These are phyloP conservation scores for Clausena lansium DNA, from an alignment of 345 rosid genomes.

Conservation along the genomic window DNA sequence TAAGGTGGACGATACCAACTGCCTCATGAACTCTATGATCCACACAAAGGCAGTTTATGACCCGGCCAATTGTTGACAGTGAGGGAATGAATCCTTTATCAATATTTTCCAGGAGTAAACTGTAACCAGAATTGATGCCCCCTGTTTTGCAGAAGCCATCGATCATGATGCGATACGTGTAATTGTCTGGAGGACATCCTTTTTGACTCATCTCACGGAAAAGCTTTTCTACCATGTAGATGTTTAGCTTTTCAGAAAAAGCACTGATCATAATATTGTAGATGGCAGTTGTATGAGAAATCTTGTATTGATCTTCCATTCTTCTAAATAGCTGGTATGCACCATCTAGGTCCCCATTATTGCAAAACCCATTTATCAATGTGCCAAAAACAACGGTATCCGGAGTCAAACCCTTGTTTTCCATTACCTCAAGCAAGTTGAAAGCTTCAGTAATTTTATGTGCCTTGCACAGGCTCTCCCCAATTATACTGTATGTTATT, in stretches of 20 bases:
- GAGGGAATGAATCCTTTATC: conserved; percentile 70
- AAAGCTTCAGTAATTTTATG: conserved; percentile 59
- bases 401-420: conserved; percentile 48
- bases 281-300: conserved; percentile 54
- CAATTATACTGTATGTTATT: conserved; percentile 70
- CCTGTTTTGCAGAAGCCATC: conserved; percentile 86
- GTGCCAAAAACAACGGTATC: conserved; percentile 69
- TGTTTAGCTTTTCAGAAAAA: conserved; percentile 61
- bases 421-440: conserved; percentile 58
- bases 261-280: conserved; percentile 80
- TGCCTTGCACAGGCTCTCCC: conserved; percentile 87
- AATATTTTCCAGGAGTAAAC: conserved; percentile 53
- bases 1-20: conserved; percentile 59
- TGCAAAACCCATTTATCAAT: conserved; percentile 65
- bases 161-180: conserved; percentile 74
- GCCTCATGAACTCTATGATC: conserved; percentile 71
- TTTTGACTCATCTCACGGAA: conserved; percentile 61
- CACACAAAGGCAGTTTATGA: conserved; percentile 74
- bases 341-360: conserved; percentile 60
- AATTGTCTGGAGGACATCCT: conserved; percentile 63
- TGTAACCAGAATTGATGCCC: conserved; percentile 50
- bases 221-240: conserved; percentile 57
- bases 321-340: conserved; percentile 59
- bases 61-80: conserved; percentile 68
- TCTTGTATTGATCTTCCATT: conserved; percentile 50